Evolutionary conservation across 805 yeast genomes (phyloP), one percentile per base, ranked within the genome.

Genomic region (Crinitomyces ghanaensis): DNA sequence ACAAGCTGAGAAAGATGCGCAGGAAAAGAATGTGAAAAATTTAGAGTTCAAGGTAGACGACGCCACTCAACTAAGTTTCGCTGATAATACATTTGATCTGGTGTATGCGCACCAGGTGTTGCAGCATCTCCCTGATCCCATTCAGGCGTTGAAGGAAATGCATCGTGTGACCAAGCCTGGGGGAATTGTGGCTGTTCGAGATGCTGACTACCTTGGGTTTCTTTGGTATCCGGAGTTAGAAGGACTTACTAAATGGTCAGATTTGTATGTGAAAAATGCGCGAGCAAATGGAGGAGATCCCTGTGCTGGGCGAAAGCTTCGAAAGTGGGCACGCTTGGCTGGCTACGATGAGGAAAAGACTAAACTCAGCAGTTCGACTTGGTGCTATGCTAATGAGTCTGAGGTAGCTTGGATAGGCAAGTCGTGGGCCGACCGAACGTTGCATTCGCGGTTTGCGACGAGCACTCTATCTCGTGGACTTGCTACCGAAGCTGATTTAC

Each of bases 61-160:
- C 15, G 55, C 49, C 12, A 53, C 51, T 35, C 26, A 43, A 2
- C 42, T 62, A 31, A 59, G 58, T 1, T 61, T 50, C 40, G 46
- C 45, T 3, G 65, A 62, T 37, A 44, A 55, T 29, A 41, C 56
- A 4, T 62, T 62, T 40, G 68, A 62, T 36, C 36, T 62, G n/a
- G 62, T 61, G 5, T 54, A 50, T 47, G 50, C 57, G 12, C 63
- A 57, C 36, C 66, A 60, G 36, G 66, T 62, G 2, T 35, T 62
- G 19, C 45, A 60, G 9, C 66, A 62, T 36, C 41, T 62, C 19
- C 44, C 45, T 17, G 54, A 57, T 31, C 65, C 65, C 2, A 40
- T 45, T 2, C 30, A 16, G 6, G 66, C 61, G 3, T 34, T 62
- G 23, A 38, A 42, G 20, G 66, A 62, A 38, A 53, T 62, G 60